Evolutionary conservation across 441 rosid species (phyloP), one percentile per base, ranked within the genome.

Genomic region (Populus hybrid): DNA sequence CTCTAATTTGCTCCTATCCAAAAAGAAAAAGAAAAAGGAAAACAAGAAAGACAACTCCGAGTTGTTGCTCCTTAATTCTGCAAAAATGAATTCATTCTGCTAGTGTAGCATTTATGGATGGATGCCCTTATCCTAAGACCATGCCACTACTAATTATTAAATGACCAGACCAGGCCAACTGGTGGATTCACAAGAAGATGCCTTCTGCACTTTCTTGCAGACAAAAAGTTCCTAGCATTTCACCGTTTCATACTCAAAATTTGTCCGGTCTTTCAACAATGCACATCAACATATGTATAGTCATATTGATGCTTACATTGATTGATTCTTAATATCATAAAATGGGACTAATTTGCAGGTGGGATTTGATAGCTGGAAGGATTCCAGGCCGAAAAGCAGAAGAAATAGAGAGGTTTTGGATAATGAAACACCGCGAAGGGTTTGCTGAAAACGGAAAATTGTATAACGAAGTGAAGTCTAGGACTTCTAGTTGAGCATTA

Each of bases 321-420:
- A 36, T 12, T 40, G 56, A 36, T 70, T 24, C 24, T 40, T 36
- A 42, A 26, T n/a, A 23, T 28, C 11, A 9, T 50, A 0, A 23
- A 68, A 6, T 2, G 33, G 31, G 42, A 35, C 7, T 10, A 6
- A 12, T 69, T n/a, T 29, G 26, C 88, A 93, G 97, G 89, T 93
- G 97, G 95, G 90, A 87, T 83, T 84, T 93, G 82, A 91, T 93
- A 75, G 95, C 97, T 0, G 95, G 94, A 7, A 74, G 97, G 76
- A 86, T 91, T 75, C 93, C 94, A 3, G 97, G 95, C 63, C 83
- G 95, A 65, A 82, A 85, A 59, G 84, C 93, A 9, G 95, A 85
- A 50, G 95, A 93, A 82, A 89, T 93, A 81, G 97, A 93, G 89
- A 90, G 97, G 86, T 91, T 91, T 83, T 93, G 97, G 97, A 86